A percentile compares a stretch with the other conserved stretches of the same genome.
Conservation (phyloP, 176 grass and related monocot species). For the Zizania latifolia region DNA sequence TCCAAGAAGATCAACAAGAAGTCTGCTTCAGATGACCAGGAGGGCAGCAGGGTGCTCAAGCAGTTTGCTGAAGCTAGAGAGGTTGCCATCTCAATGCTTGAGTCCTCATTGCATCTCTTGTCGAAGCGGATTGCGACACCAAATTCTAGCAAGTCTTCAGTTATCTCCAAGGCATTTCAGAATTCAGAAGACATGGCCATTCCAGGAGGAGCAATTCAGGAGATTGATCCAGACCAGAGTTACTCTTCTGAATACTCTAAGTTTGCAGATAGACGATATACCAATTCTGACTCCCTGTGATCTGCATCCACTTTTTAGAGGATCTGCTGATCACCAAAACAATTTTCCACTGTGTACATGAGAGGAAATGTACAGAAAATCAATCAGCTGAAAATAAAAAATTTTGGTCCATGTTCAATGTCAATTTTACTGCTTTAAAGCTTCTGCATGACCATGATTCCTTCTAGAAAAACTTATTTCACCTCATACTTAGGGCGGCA, state of each 20-base stretch:
- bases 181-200: not conserved
- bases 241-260: conserved; percentile 25
- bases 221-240: conserved; percentile 28
- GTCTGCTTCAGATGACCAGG: no score
- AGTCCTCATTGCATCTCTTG: not conserved
- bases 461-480: no score
- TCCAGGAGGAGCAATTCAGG: conserved; percentile 14
- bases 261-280: not conserved
- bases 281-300: not conserved
- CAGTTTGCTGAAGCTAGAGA: not conserved
- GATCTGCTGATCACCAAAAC: conserved; percentile 16
- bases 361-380: not conserved
- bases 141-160: conserved; percentile 3
- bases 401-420: not conserved
- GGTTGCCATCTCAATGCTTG: conserved; percentile 3
- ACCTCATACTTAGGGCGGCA: no score
- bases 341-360: conserved; percentile 17
- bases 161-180: conserved; percentile 9
- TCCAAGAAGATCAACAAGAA: no score
- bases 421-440: not conserved
- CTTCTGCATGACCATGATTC: not conserved
- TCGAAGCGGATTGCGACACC: not conserved
- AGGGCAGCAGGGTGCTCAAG: no score
- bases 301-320: conserved; percentile 41
- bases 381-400: not conserved